Evolutionary conservation across 1,139 yeast genomes (phyloP).

Genomic region (Sugiyamaella novakii): DNA sequence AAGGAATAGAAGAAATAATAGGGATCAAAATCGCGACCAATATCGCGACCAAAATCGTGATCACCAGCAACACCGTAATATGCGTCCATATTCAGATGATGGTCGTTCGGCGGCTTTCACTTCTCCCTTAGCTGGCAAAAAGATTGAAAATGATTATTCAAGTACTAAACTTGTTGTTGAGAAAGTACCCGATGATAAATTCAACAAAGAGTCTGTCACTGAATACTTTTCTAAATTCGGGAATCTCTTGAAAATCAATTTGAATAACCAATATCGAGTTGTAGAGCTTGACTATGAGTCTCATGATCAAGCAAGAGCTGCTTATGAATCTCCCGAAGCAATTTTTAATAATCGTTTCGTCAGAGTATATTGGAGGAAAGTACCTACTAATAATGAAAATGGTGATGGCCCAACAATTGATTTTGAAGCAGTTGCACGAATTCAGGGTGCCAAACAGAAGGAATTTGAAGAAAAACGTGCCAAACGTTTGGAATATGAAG

Average conservation of each 20-base stretch:
- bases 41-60: not conserved
- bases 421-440: conserved; percentile 42
- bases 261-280: conserved; percentile 36
- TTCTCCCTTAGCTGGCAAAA: conserved; percentile 19
- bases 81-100: not conserved
- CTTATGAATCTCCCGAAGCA: conserved; percentile 50
- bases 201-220: conserved; percentile 42
- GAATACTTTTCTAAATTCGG: conserved; percentile 50
- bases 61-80: not conserved
- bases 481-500: conserved; percentile 42
- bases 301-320: conserved; percentile 47
- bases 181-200: conserved; percentile 47
- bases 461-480: conserved; percentile 47
- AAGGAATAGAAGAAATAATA: not conserved
- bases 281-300: conserved; percentile 47
- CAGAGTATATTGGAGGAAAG: conserved; percentile 48
- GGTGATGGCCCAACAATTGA: conserved; percentile 34
- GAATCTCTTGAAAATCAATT: conserved; percentile 37
- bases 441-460: conserved; percentile 47
- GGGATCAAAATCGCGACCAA: not conserved
- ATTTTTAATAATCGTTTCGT: conserved; percentile 54
- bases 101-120: not conserved
- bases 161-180: conserved; percentile 45
- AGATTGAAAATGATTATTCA: conserved; percentile 30
- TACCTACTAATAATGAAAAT: conserved; percentile 15